Evolutionary conservation across 352 stramenopile species (phyloP).

Genomic region (Blastocystis sp.): DNA sequence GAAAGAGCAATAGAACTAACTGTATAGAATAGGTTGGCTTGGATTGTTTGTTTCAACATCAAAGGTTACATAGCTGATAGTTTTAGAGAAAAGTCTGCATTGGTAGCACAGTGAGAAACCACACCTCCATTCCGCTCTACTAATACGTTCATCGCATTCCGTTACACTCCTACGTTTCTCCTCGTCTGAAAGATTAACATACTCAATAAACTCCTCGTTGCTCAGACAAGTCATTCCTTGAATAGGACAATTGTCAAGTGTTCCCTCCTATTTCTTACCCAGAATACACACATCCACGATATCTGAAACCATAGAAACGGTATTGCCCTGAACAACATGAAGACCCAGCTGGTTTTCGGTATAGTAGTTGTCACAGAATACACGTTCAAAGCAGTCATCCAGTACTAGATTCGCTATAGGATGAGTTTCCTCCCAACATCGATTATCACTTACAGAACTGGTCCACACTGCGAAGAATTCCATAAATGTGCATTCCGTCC

Average conservation of each 20-base stretch:
- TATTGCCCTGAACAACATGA: slow-evolving; percentile 29
- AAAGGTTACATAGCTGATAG: background rate
- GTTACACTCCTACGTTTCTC: slow-evolving; percentile 11
- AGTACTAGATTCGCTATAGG: slow-evolving; percentile 17
- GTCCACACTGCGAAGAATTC: slow-evolving; percentile 28
- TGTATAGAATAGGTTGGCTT: background rate
- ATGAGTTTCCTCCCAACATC: background rate
- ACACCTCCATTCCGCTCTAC: background rate
- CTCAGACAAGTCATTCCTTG: background rate
- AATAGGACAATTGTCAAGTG: background rate
- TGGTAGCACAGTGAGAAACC: background rate
- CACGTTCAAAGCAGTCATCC: slow-evolving; percentile 37
- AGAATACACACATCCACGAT: background rate
- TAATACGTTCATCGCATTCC: background rate
- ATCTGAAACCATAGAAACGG: background rate
- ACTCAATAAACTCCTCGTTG: slow-evolving; percentile 29
- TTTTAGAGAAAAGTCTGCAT: background rate
- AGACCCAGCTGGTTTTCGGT: background rate
- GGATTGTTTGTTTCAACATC: slow-evolving; percentile 38
- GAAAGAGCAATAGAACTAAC: slow-evolving; percentile 5
- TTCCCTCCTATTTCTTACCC: background rate
- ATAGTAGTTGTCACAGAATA: slow-evolving; percentile 24
- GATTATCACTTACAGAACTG: background rate
- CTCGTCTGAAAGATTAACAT: slow-evolving; percentile 15
- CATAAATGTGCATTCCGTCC: slow-evolving; percentile 19